Conservation (phyloP, 441 rosid genomes). For the Mallotus repandus region DNA sequence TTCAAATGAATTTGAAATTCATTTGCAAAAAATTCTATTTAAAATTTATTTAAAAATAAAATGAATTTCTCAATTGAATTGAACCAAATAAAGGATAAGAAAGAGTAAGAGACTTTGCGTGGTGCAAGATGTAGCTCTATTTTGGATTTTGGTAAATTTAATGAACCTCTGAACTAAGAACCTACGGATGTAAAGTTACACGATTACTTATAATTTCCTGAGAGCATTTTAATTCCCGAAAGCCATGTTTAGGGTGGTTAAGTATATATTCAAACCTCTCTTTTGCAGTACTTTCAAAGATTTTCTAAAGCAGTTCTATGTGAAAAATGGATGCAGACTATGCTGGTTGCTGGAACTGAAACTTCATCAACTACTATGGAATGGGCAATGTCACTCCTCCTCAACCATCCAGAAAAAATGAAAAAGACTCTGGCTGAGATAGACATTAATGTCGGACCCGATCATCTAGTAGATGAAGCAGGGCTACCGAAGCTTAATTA, state of each 20-base stretch:
- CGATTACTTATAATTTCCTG: too few relatives aligned
- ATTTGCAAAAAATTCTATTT: too few relatives aligned
- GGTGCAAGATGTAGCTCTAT: too few relatives aligned
- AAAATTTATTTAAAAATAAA: too few relatives aligned
- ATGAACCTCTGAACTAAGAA: too few relatives aligned
- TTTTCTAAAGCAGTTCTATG: neutral
- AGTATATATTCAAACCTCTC: neutral
- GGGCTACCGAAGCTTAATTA: slow-evolving; percentile 27
- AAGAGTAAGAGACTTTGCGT: too few relatives aligned
- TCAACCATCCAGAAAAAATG: slow-evolving; percentile 26
- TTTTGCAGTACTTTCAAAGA: neutral
- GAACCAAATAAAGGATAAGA: too few relatives aligned
- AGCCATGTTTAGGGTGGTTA: neutral
- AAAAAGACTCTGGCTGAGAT: slow-evolving; percentile 15
- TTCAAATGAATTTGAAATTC: too few relatives aligned
- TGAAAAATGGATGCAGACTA: neutral
- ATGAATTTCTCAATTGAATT: too few relatives aligned
- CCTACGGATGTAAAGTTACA: too few relatives aligned
- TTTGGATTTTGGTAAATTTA: too few relatives aligned
- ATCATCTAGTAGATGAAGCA: slow-evolving; percentile 22
- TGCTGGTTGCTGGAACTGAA: slow-evolving; percentile 25
- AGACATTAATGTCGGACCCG: slow-evolving; percentile 15
- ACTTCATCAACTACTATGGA: slow-evolving; percentile 32
- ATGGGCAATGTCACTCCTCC: slow-evolving; percentile 37
- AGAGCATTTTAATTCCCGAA: too few relatives aligned